Conservation (phyloP, 371 early-diverging fungal genomes). For the Mucor piriformis region DNA sequence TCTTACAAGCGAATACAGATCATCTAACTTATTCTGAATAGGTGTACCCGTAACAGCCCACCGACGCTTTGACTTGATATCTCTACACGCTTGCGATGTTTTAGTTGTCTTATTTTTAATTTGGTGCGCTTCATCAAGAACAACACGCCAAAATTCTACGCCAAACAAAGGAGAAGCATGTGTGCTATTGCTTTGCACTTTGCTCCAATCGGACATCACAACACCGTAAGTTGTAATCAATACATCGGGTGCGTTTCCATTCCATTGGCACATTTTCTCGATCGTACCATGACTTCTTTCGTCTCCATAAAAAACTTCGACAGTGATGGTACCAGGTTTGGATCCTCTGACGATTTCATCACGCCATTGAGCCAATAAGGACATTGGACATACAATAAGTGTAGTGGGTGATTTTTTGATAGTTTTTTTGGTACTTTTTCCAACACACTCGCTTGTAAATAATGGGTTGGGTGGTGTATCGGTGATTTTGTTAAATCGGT, state of each 20-base stretch:
- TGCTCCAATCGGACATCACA: slow-evolving; percentile 55
- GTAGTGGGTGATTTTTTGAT: slow-evolving; percentile 52
- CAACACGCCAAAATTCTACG: slow-evolving; percentile 64
- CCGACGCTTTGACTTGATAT: slow-evolving; percentile 64
- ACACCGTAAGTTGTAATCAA: slow-evolving; percentile 73
- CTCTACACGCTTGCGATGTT: slow-evolving; percentile 62
- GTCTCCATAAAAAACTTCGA: slow-evolving; percentile 64
- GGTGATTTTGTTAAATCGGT: slow-evolving; percentile 25
- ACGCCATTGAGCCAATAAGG: slow-evolving; percentile 74
- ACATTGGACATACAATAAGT: slow-evolving; percentile 72
- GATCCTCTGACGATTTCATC: slow-evolving; percentile 64
- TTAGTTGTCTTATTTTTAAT: slow-evolving; percentile 67
- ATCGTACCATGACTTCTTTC: slow-evolving; percentile 21
- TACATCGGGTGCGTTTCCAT: slow-evolving; percentile 54
- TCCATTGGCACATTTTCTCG: slow-evolving; percentile 27
- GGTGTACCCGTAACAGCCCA: slow-evolving; percentile 87
- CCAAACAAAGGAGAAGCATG: slow-evolving; percentile 20
- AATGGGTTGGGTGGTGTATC: neutral
- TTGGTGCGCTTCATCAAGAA: slow-evolving; percentile 81
- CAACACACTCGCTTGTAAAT: neutral
- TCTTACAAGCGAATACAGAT: slow-evolving; percentile 80
- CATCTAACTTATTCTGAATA: slow-evolving; percentile 76
- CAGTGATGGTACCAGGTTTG: slow-evolving; percentile 38
- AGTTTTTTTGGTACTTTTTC: neutral
- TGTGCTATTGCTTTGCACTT: neutral